Evolutionary conservation across 495 filamentous ascomycete species (phyloP).

Genomic region (Aspergillus indologenus): DNA sequence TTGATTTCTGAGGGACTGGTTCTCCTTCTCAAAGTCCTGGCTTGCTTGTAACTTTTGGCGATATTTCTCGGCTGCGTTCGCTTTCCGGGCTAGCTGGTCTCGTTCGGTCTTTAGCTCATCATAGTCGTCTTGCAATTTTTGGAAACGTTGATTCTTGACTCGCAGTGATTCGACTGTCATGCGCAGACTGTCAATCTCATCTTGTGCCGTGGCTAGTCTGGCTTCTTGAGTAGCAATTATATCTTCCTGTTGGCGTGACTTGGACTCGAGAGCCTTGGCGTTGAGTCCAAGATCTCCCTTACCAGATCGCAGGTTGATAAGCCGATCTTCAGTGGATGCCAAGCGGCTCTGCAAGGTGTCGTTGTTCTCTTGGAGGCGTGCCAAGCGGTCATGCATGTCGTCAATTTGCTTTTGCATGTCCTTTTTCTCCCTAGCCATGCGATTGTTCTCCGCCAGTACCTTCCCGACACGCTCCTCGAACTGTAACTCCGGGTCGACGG

Average conservation of each 20-base stretch:
- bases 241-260: conserved; percentile 52
- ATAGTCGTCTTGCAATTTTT: conserved; percentile 63
- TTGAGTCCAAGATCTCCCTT: conserved; percentile 44
- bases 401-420: conserved; percentile 50
- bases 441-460: conserved; percentile 48
- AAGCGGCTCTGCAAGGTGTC: conserved; percentile 47
- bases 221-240: conserved; percentile 57
- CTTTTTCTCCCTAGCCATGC: conserved; percentile 50
- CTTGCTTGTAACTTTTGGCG: conserved; percentile 72
- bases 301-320: conserved; percentile 43
- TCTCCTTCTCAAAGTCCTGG: conserved; percentile 68
- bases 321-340: conserved; percentile 45
- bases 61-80: conserved; percentile 72
- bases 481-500: conserved; percentile 48
- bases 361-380: conserved; percentile 56
- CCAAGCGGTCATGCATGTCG: conserved; percentile 54
- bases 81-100: conserved; percentile 72
- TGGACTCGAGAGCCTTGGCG: conserved; percentile 45
- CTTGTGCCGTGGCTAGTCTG: conserved; percentile 46
- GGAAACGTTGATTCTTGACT: conserved; percentile 45
- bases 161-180: conserved; percentile 10
- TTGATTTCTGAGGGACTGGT: conserved; percentile 58
- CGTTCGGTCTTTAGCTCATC: conserved; percentile 70
- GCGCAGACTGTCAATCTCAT: conserved; percentile 23
- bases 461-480: conserved; percentile 55